Percentiles rank a stretch among this genome's conserved stretches.
These are phyloP conservation scores for Malassezia pachydermatis DNA, from an alignment of 1,284 basidiomycete species.

Conservation along the genomic window DNA sequence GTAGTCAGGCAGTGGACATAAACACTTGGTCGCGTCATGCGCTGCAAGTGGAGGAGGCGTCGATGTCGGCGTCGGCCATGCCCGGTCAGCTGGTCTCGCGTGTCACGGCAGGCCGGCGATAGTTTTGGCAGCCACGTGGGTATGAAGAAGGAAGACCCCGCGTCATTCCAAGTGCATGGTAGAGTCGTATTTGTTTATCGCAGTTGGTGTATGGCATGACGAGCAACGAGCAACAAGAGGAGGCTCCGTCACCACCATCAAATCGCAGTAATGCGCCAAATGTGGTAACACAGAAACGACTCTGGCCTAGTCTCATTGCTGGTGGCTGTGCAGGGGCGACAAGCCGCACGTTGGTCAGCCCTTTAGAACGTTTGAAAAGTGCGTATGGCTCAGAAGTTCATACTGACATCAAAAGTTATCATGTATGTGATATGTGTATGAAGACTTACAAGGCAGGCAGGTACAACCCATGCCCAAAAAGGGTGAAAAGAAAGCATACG, in stretches of 20 bases:
- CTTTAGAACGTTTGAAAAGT: conserved; percentile 77
- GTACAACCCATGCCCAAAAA: conserved; percentile 28
- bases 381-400: neutral
- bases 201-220: no score
- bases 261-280: no score
- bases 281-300: neutral
- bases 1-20: neutral
- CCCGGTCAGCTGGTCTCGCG: neutral
- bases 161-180: no score
- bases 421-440: conserved; percentile 57
- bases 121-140: no score
- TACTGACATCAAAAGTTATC: conserved; percentile 54
- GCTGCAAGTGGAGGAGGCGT: no score
- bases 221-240: no score
- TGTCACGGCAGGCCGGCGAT: neutral
- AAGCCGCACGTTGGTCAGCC: conserved; percentile 80
- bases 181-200: no score
- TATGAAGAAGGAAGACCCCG: no score
- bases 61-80: no score
- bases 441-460: conserved; percentile 20
- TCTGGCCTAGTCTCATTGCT: conserved; percentile 53
- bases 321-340: conserved; percentile 58
- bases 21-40: neutral
- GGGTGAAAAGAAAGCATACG: conserved; percentile 30
- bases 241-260: no score